Evolutionary conservation across 169 alveolate genomes (phyloP).

Genomic region (Cryptosporidium parvum): DNA sequence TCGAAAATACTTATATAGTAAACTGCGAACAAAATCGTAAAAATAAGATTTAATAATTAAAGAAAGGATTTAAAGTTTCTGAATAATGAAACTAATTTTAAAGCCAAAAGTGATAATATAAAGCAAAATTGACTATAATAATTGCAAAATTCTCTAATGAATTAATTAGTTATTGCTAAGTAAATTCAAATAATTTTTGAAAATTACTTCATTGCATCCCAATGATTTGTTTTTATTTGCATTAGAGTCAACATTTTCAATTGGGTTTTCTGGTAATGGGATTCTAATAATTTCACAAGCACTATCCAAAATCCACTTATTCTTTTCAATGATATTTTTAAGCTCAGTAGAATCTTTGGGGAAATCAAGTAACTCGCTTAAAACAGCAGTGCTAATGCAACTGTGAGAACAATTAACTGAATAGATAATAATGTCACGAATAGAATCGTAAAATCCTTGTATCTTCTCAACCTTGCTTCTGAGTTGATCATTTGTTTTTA

Average conservation of each 20-base stretch:
- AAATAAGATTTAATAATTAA: too few relatives aligned
- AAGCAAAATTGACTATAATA: neutral
- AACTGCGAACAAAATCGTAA: neutral
- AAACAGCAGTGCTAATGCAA: constrained; percentile 48
- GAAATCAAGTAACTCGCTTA: constrained; percentile 46
- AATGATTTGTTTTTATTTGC: constrained; percentile 29
- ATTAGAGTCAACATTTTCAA: constrained; percentile 27
- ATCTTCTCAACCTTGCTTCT: constrained; percentile 22
- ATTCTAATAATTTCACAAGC: constrained; percentile 44
- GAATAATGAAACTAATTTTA: neutral
- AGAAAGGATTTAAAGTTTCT: neutral
- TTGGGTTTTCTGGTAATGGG: constrained; percentile 29
- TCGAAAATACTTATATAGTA: too few relatives aligned
- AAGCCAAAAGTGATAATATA: constrained; percentile 1
- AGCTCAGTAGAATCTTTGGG: constrained; percentile 47
- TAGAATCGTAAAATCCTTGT: constrained; percentile 28
- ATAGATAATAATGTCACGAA: constrained; percentile 43
- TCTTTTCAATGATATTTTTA: constrained; percentile 32
- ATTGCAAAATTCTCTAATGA: neutral
- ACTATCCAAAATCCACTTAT: constrained; percentile 49
- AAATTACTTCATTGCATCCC: constrained; percentile 29
- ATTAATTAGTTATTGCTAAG: constrained; percentile 30
- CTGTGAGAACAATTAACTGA: constrained; percentile 52
- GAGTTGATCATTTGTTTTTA: constrained; percentile 23
- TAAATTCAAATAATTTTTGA: constrained; percentile 30